phyloP scores from a whole-genome alignment of 495 filamentous ascomycete genomes.

The Lasiosphaeris hirsuta region DNA sequence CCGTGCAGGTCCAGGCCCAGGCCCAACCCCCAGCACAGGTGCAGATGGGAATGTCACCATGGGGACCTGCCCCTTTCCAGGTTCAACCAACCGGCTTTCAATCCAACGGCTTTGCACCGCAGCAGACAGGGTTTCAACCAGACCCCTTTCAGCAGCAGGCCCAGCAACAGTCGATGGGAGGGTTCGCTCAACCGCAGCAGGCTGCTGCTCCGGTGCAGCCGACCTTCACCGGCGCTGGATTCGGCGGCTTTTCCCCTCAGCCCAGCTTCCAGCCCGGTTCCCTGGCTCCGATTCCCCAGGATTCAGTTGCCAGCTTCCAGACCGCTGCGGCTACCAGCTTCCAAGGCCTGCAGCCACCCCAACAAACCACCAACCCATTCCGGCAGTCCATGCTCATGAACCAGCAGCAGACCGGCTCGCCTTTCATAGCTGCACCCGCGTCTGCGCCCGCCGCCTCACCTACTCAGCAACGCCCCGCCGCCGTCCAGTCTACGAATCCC shows the following conservation, averaged over 20 bases:
- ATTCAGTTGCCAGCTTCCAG: slow-evolving; percentile 53
- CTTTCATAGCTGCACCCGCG: slow-evolving; percentile 22
- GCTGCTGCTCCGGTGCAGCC: slow-evolving; percentile 45
- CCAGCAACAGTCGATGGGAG: slow-evolving; percentile 43
- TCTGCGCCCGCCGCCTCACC: slow-evolving; percentile 13
- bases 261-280: slow-evolving; percentile 50
- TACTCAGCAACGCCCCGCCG: slow-evolving; percentile 36
- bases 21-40: slow-evolving; percentile 20
- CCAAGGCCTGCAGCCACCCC: slow-evolving; percentile 44
- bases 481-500: slow-evolving; percentile 76
- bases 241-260: slow-evolving; percentile 78
- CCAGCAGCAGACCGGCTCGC: slow-evolving; percentile 45
- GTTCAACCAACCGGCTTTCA: slow-evolving; percentile 41
- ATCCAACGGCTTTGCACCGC: slow-evolving; percentile 48
- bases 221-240: slow-evolving; percentile 73
- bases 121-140: slow-evolving; percentile 47
- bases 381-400: slow-evolving; percentile 76
- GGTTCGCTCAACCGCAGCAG: slow-evolving; percentile 37
- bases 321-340: slow-evolving; percentile 32
- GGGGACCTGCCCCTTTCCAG: slow-evolving; percentile 33
- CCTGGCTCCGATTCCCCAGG: slow-evolving; percentile 63
- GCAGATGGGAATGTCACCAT: slow-evolving; percentile 32
- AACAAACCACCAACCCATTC: slow-evolving; percentile 81
- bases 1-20: slow-evolving; percentile 36
- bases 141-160: slow-evolving; percentile 49